phyloP scores from a whole-genome alignment of 306 rosid species.

The Glycine latifolia region DNA sequence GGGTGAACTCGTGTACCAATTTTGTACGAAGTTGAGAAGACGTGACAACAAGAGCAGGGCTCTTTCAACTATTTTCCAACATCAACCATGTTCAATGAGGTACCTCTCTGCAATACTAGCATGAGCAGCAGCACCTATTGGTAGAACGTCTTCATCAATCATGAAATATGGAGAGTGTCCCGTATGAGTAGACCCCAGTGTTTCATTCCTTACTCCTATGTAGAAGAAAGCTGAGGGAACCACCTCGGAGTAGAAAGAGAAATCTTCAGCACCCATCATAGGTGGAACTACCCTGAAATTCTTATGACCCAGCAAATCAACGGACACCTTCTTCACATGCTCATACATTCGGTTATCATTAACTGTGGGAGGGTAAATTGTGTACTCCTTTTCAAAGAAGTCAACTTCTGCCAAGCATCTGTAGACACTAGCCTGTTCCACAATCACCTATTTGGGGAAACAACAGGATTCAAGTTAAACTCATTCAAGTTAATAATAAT shows the following conservation, averaged over 20 bases:
- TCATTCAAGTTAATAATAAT: too few species aligned
- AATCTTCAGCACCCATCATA: slow-evolving; percentile 98
- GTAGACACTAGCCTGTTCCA: slow-evolving; percentile 83
- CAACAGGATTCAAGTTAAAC: not conserved
- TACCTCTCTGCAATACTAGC: slow-evolving; percentile 93
- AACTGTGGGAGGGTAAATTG: slow-evolving; percentile 90
- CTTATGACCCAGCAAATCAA: slow-evolving; percentile 66
- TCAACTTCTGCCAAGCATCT: slow-evolving; percentile 84
- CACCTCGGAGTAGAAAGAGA: slow-evolving; percentile 77
- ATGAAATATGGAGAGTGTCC: slow-evolving; percentile 92
- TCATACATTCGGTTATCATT: slow-evolving; percentile 86
- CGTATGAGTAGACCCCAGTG: slow-evolving; percentile 85
- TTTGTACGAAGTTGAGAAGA: slow-evolving; percentile 24
- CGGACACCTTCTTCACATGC: slow-evolving; percentile 84
- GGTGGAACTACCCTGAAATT: slow-evolving; percentile 87
- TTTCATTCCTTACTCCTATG: slow-evolving; percentile 85
- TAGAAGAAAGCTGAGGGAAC: slow-evolving; percentile 84
- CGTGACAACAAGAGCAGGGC: not conserved
- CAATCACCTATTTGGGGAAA: slow-evolving; percentile 68
- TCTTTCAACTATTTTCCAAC: too few species aligned
- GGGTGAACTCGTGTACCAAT: too few species aligned
- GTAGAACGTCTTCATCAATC: slow-evolving; percentile 88
- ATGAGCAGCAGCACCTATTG: slow-evolving; percentile 80
- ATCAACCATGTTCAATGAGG: slow-evolving; percentile 65
- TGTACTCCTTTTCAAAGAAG: slow-evolving; percentile 77